A percentile compares a stretch with the other conserved stretches of the same genome.
phyloP scores from a whole-genome alignment of 2,329 filamentous ascomycete genomes.

The Alternaria metachromatica region DNA sequence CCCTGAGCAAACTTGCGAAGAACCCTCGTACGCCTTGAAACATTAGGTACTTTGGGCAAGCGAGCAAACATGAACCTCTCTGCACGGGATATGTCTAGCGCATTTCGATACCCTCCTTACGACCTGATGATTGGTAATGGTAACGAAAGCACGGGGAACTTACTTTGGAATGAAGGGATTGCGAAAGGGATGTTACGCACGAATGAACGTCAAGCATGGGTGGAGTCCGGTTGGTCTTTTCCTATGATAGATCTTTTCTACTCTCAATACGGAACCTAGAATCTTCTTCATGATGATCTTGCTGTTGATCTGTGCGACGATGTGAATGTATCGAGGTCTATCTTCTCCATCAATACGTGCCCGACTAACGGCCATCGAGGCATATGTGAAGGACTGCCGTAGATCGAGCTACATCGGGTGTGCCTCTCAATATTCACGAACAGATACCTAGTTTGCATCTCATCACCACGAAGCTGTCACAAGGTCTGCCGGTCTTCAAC shows the following conservation, averaged over 20 bases:
- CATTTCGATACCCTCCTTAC: constrained; percentile 7
- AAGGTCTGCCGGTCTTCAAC: not conserved
- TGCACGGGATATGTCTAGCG: constrained; percentile 3
- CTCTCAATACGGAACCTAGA: constrained; percentile 1
- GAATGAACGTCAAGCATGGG: constrained; percentile 9
- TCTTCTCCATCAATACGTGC: not conserved
- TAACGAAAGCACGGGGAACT: not conserved
- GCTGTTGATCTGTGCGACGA: not conserved
- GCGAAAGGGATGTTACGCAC: not conserved
- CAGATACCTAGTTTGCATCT: not conserved
- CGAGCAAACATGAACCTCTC: not conserved
- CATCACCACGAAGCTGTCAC: accelerated
- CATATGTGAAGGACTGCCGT: not conserved
- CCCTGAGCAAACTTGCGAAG: constrained; percentile 39
- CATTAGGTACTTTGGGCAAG: not conserved
- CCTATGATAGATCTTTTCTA: constrained; percentile 3
- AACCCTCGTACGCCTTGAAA: constrained; percentile 10
- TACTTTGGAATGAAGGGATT: not conserved
- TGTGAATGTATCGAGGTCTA: not conserved
- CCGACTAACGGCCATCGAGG: not conserved
- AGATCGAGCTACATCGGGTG: too few relatives aligned
- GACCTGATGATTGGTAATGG: constrained; percentile 1
- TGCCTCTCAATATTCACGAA: too few relatives aligned
- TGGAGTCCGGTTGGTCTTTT: constrained; percentile 5
- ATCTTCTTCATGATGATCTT: not conserved